Base-by-base conservation (phyloP, 208 protist species). In the Leishmania aethiopica region DNA sequence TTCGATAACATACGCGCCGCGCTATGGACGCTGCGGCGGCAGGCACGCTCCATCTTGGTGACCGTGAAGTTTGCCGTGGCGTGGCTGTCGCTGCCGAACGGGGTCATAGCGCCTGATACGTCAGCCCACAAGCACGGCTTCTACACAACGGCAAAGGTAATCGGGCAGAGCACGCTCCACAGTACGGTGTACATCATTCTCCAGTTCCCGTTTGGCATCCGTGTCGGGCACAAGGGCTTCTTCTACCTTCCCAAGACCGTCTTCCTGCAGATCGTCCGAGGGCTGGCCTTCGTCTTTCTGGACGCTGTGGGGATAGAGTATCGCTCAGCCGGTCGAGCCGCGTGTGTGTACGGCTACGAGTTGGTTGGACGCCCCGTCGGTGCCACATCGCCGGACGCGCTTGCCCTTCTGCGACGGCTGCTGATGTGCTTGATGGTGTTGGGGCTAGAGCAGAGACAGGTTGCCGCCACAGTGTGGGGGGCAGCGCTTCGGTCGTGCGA, bases 1-100 rank as follows among this genome's bases (percentile, higher is more conserved):
- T 97, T 97, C 83, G 93, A 96, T 74, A 95, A 95, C 62, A 87
- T 92, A 67, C 90, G 91, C 35, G 87, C 89, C 13, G 90, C 87
- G 35, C 79, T 97, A 47, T 97, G 94, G 94, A 82, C 88, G 2
- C 93, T 97, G 79, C 88, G 92, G 3, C 78, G 80, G 10, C 93
- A 96, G 80, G 75, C 86, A 19, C 93, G 93, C 35, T 82, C 77
- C 19, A 86, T 95, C 13, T 79, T 96, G n/a, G 88, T 93, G 32
- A 84, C 81, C 5, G 85, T 97, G 74, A 90, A 91, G 75, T 92
- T 95, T 67, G 83, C 86, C 25, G 1, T 94, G 62, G 74, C 81
- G 47, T 97, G 94, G 94, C 83, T 96, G 19, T 69, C 79, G 42
- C 55, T 92, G 53, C 77, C 80, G 47, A 77, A 89, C 77, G 94